phyloP scores from a whole-genome alignment of 306 rosid genomes.

The Mimosa pudica region DNA sequence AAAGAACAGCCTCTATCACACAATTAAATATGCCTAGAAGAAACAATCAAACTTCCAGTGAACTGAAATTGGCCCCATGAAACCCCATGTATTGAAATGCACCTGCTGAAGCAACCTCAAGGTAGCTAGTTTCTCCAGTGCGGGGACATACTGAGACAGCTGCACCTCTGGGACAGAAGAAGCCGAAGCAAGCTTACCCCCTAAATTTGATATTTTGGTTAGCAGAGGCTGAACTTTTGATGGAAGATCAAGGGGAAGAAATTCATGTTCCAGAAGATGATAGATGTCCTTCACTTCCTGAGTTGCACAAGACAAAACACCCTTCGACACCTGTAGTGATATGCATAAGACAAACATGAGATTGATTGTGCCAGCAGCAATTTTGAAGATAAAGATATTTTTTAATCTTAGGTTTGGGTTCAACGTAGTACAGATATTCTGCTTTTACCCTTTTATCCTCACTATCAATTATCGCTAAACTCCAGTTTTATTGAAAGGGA shows the following conservation, averaged over 20 bases:
- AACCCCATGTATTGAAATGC: conserved; percentile 6
- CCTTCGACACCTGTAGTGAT: conserved; percentile 50
- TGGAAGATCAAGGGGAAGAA: conserved; percentile 84
- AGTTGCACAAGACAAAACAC: conserved; percentile 87
- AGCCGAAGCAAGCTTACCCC: conserved; percentile 87
- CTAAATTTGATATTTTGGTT: conserved; percentile 70
- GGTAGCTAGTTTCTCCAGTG: conserved; percentile 82
- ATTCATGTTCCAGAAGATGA: conserved; percentile 86
- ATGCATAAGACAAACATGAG: conserved; percentile 23
- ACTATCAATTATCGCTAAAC: neutral
- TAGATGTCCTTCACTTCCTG: conserved; percentile 96
- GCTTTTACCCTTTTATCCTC: neutral
- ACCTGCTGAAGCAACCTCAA: conserved; percentile 99
- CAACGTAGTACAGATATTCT: neutral
- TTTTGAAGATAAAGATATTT: neutral
- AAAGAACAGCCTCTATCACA: conserved; percentile 1
- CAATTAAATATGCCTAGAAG: neutral
- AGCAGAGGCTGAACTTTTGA: conserved; percentile 71
- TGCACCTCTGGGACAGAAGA: conserved; percentile 94
- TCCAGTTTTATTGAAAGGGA: neutral
- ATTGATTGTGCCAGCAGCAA: neutral
- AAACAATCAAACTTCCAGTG: neutral
- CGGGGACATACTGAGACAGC: conserved; percentile 71
- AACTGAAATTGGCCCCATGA: neutral
- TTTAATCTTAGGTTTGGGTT: neutral